phyloP scores from a whole-genome alignment of 2,329 filamentous ascomycete genomes.

The Colletotrichum gloeosporioides region DNA sequence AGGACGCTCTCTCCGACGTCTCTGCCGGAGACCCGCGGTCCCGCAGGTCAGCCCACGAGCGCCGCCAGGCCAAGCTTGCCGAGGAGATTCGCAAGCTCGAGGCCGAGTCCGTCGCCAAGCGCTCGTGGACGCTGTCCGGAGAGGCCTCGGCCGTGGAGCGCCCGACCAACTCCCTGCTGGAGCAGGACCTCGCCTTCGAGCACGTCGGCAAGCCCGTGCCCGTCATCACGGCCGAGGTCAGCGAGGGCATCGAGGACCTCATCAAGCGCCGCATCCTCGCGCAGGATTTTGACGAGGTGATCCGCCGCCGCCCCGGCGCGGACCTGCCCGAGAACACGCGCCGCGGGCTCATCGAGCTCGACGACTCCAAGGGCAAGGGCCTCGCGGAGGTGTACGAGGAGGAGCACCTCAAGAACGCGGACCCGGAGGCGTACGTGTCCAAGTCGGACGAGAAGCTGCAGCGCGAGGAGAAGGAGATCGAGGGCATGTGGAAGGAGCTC shows the following conservation, averaged over 20 bases:
- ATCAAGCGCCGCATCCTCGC: constrained; percentile 93
- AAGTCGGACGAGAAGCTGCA: constrained; percentile 81
- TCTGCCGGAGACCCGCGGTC: constrained; percentile 74
- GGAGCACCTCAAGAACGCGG: constrained; percentile 79
- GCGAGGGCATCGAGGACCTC: constrained; percentile 88
- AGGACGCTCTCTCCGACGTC: constrained; percentile 68
- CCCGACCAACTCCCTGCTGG: constrained; percentile 88
- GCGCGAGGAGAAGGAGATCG: constrained; percentile 84
- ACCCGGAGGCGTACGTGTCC: constrained; percentile 81
- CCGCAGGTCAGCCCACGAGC: constrained; percentile 84
- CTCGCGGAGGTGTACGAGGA: constrained; percentile 95
- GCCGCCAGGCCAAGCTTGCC: constrained; percentile 81
- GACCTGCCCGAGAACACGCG: constrained; percentile 65
- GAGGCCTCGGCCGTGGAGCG: constrained; percentile 85
- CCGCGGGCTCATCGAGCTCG: constrained; percentile 79
- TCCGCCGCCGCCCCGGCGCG: constrained; percentile 79
- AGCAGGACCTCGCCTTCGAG: constrained; percentile 96
- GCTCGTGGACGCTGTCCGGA: constrained; percentile 88
- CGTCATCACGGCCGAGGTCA: constrained; percentile 90
- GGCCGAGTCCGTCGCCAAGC: constrained; percentile 85
- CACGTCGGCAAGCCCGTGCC: constrained; percentile 93
- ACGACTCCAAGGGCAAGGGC: constrained; percentile 86
- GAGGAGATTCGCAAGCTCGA: constrained; percentile 94
- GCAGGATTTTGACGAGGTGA: constrained; percentile 90
- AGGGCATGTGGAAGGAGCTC: constrained; percentile 81